These are phyloP conservation scores for Amaranthus cruentus DNA, from an alignment of 148 eudicot genomes.

Conservation along the genomic window DNA sequence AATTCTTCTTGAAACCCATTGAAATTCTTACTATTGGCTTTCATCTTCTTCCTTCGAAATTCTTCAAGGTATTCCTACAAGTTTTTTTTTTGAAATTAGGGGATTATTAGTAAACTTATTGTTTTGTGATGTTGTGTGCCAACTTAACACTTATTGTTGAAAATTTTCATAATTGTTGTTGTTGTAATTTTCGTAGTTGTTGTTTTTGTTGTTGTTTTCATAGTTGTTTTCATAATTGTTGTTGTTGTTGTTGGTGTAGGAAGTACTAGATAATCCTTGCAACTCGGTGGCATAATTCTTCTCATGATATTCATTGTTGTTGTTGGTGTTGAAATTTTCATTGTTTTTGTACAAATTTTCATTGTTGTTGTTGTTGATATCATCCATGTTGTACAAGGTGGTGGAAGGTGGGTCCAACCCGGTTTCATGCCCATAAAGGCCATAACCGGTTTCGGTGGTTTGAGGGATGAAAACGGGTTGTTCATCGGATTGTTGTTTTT, in stretches of 20 bases:
- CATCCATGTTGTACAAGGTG: slow-evolving; percentile 19
- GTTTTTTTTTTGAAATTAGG: no score
- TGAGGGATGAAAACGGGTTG: slow-evolving; percentile 51
- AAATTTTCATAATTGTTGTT: background rate
- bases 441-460: slow-evolving; percentile 47
- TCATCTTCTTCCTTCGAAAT: no score
- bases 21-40: no score
- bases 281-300: slow-evolving; percentile 26
- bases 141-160: no score
- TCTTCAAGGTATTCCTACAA: no score
- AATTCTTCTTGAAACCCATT: no score
- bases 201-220: background rate
- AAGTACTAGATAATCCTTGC: slow-evolving; percentile 15
- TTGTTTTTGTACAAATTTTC: slow-evolving; percentile 9
- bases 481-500: slow-evolving; percentile 25
- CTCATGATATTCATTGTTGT: slow-evolving; percentile 2
- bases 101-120: no score
- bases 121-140: no score
- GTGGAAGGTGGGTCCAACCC: slow-evolving; percentile 45
- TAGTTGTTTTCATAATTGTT: background rate
- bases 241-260: slow-evolving; percentile 10
- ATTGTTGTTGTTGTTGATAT: slow-evolving; percentile 12
- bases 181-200: slow-evolving; percentile 11
- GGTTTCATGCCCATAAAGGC: slow-evolving; percentile 61
- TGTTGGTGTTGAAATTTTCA: slow-evolving; percentile 9